A percentile compares a stretch with the other conserved stretches of the same genome.
Conservation (phyloP, 768 basidiomycete species). For the Termitomyces sp. region DNA sequence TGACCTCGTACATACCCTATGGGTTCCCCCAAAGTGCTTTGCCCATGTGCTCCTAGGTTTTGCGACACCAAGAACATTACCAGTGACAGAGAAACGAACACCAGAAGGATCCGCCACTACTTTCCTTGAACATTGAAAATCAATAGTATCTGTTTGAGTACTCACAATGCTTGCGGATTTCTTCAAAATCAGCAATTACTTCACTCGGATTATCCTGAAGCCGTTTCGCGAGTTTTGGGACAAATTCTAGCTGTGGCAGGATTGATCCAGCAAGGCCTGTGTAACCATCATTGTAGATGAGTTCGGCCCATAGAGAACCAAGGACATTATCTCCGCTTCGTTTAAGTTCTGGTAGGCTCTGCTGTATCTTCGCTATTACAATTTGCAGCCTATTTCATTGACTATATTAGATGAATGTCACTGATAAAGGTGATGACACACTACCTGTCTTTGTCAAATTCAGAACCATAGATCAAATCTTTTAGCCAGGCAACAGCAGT, state of each 20-base stretch:
- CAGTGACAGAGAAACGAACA: conserved; percentile 86
- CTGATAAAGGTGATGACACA: conserved; percentile 11
- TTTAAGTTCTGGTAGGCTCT: conserved; percentile 87
- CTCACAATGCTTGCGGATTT: conserved; percentile 64
- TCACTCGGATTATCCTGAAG: conserved; percentile 68
- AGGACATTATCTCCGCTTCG: conserved; percentile 82
- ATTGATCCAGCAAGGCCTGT: conserved; percentile 64
- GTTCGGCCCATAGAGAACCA: conserved; percentile 58
- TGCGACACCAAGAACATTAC: conserved; percentile 66
- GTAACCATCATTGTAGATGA: conserved; percentile 64
- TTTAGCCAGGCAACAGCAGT: conserved; percentile 80
- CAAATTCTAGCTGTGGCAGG: conserved; percentile 70
- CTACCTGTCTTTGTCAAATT: conserved; percentile 78
- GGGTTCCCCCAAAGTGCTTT: conserved; percentile 55
- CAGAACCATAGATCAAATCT: conserved; percentile 69
- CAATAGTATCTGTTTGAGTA: conserved; percentile 4
- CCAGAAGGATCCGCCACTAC: conserved; percentile 80
- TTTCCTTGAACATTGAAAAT: not conserved
- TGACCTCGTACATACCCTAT: conserved; percentile 44
- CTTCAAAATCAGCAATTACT: conserved; percentile 71
- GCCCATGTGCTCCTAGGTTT: conserved; percentile 72
- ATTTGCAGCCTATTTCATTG: conserved; percentile 62
- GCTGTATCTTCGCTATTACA: conserved; percentile 81
- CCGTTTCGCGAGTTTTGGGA: conserved; percentile 65
- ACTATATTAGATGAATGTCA: not conserved